These are phyloP conservation scores for Populus tremula DNA, from an alignment of 345 rosid genomes.

Conservation along the genomic window DNA sequence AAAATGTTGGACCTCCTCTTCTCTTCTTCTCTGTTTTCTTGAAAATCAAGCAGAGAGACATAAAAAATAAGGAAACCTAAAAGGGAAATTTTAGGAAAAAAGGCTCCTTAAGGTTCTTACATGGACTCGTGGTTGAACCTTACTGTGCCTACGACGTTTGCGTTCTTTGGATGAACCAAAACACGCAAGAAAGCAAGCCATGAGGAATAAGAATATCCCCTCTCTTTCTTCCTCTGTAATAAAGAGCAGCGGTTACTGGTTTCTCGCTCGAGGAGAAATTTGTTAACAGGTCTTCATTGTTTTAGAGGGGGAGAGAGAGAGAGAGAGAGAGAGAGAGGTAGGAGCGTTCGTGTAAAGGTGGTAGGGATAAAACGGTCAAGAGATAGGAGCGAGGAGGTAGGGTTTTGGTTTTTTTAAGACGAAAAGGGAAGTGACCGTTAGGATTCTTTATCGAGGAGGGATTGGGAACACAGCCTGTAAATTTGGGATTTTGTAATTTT, in stretches of 20 bases:
- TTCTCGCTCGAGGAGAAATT: background rate
- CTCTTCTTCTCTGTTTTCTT: background rate
- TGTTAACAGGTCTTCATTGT: conserved; percentile 33
- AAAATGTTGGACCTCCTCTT: background rate
- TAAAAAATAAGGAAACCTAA: background rate
- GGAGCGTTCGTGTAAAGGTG: conserved; percentile 14
- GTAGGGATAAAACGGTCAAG: conserved; percentile 41
- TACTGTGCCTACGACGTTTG: conserved; percentile 38
- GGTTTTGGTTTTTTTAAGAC: conserved; percentile 14
- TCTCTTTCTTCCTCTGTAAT: background rate
- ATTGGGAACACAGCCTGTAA: conserved; percentile 24
- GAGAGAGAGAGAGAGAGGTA: conserved; percentile 6
- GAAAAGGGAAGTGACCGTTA: conserved; percentile 62
- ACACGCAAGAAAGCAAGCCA: conserved; percentile 87
- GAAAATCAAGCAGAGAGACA: background rate
- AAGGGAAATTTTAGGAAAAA: background rate
- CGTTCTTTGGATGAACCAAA: conserved; percentile 78
- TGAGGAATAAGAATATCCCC: conserved; percentile 5
- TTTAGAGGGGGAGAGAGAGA: conserved; percentile 9
- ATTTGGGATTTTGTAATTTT: background rate
- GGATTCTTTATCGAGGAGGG: conserved; percentile 11
- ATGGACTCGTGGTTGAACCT: conserved; percentile 44
- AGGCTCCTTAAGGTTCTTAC: conserved; percentile 27
- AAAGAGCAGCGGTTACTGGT: conserved; percentile 1
- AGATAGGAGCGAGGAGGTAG: conserved; percentile 17